Evolutionary conservation across 176 grass and related monocot genomes (phyloP).

Genomic region (Triticum timopheevii): DNA sequence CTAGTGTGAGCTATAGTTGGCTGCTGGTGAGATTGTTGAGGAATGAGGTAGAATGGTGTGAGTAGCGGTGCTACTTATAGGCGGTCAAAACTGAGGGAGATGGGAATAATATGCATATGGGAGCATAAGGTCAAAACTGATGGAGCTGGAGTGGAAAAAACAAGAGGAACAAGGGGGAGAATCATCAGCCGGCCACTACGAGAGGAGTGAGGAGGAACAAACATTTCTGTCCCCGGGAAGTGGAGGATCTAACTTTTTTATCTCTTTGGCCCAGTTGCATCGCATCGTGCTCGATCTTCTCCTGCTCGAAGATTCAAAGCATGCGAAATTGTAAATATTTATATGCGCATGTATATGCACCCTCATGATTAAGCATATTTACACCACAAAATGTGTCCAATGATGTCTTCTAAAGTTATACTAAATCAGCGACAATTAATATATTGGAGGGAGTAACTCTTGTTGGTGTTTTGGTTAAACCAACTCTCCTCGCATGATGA

Average conservation of each 20-base stretch:
- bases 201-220: slow-evolving; percentile 29
- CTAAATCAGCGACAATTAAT: too few relatives aligned
- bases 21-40: slow-evolving; percentile 12
- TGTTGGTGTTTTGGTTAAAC: not conserved
- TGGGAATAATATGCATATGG: not conserved
- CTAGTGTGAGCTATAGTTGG: not conserved
- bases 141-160: not conserved
- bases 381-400: not conserved
- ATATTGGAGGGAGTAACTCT: not conserved
- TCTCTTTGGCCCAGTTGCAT: slow-evolving; percentile 31
- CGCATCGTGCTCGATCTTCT: slow-evolving; percentile 15
- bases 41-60: not conserved
- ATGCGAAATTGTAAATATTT: not conserved
- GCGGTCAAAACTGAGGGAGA: not conserved
- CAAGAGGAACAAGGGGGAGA: not conserved
- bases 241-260: slow-evolving; percentile 17
- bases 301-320: slow-evolving; percentile 16
- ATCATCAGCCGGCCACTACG: not conserved
- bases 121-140: not conserved
- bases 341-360: not conserved
- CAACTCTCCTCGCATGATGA: not conserved
- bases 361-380: not conserved
- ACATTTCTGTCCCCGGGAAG: slow-evolving; percentile 43
- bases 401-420: too few relatives aligned
- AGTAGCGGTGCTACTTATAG: slow-evolving; percentile 35